Evolutionary conservation across 768 basidiomycete species (phyloP).

Genomic region (Suillus clintonianus): DNA sequence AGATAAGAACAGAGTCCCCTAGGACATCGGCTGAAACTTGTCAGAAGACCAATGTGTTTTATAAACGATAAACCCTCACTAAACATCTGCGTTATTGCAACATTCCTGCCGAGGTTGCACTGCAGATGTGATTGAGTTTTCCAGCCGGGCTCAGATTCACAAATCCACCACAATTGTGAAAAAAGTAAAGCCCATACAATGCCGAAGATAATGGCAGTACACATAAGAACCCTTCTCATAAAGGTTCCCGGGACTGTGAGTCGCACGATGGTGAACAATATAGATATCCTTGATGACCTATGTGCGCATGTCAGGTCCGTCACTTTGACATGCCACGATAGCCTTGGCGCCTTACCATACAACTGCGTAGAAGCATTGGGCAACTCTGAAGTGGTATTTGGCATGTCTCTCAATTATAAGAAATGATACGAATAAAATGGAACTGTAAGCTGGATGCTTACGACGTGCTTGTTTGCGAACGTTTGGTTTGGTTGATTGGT

Average conservation of each 20-base stretch:
- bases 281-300: not conserved
- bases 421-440: too few relatives aligned
- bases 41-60: not conserved
- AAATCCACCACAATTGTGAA: not conserved
- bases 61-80: not conserved
- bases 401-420: not conserved
- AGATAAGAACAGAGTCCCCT: constrained; percentile 47
- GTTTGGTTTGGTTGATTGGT: too few relatives aligned
- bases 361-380: not conserved
- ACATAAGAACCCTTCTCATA: not conserved
- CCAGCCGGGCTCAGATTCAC: not conserved
- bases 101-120: not conserved
- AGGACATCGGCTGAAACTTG: constrained; percentile 45
- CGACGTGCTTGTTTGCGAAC: too few relatives aligned
- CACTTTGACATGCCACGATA: not conserved
- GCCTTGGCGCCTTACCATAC: not conserved
- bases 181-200: not conserved
- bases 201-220: not conserved
- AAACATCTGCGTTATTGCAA: not conserved
- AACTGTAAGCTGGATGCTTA: too few relatives aligned
- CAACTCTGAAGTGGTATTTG: not conserved
- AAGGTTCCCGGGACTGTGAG: not conserved
- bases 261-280: not conserved
- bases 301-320: not conserved
- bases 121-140: not conserved